Percentiles rank a stretch among this genome's conserved stretches.
Evolutionary conservation across 306 rosid genomes (phyloP).

Genomic region (Gleditsia sinensis): DNA sequence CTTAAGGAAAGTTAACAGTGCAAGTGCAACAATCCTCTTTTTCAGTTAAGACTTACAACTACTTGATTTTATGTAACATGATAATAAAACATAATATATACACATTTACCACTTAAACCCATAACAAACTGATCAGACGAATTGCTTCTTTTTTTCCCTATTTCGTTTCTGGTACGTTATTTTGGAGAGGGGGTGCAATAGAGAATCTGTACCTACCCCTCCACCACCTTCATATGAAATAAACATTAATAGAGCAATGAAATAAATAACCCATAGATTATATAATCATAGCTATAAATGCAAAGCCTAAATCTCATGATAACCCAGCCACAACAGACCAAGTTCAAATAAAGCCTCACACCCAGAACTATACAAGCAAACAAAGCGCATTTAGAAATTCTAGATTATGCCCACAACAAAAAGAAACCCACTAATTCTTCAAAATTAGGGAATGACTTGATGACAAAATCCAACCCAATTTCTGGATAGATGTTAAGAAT

Average conservation of each 20-base stretch:
- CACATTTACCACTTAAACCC: background rate
- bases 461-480: background rate
- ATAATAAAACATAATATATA: too few species aligned
- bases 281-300: constrained; percentile 17
- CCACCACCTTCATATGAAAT: background rate
- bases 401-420: constrained; percentile 3
- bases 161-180: too few species aligned
- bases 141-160: too few species aligned
- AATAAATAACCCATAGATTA: background rate
- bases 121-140: too few species aligned
- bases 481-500: background rate
- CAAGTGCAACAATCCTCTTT: background rate
- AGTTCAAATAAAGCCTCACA: background rate
- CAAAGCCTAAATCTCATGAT: background rate
- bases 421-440: background rate
- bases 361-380: background rate
- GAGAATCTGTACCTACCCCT: background rate
- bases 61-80: too few species aligned
- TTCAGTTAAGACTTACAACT: background rate
- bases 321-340: background rate
- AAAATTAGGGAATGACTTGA: background rate
- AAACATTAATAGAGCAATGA: constrained; percentile 1
- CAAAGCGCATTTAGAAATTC: background rate
- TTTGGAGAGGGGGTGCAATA: background rate
- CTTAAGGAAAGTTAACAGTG: background rate